Evolutionary conservation across 1,284 basidiomycete genomes (phyloP), one percentile per base, ranked within the genome.

Genomic region (Rhodotorula sp.): DNA sequence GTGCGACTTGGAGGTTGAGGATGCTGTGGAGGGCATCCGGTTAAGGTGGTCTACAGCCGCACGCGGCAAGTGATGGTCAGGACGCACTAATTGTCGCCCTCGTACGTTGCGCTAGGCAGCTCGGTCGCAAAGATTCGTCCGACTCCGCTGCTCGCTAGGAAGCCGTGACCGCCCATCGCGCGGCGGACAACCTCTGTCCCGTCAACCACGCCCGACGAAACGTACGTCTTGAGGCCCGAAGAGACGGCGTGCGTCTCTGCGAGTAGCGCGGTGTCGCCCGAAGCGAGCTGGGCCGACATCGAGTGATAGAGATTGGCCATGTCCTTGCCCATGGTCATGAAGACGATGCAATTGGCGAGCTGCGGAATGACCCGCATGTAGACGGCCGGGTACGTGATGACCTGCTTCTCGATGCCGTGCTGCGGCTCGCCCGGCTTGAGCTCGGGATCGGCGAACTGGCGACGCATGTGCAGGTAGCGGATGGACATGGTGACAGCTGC

Each of bases 131-230:
- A 90, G 8, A 89, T 73, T 45, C 84, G 81, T 3, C 89, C 89
- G 3, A 91, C 81, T 7, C 89, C 90, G 2, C 88, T 83, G 74
- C 88, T 90, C 1, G 84, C 86, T 73, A 88, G 89, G 80, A 87
- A 91, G 0, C 90, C 91, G 80, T 92, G 90, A 5, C 91, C 90
- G 64, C 90, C 90, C 84, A 91, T 86, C 0, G 89, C 86, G 16
- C 89, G 85, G 17, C 91, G 85, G 12, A 88, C 87, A 9, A 83
- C 86, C 79, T 92, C 90, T 25, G 91, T 79, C 71, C 89, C 89
- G 46, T 85, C 85, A 12, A 88, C 84, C 7, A 84, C 82, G 41
- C 84, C 81, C 0, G 85, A 84, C 2, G 87, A 86, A 7, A 85
- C 86, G 41, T 90, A 83, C 0, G 87, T 84, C 78, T 92, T 92